Conservation (phyloP, 176 grass and related monocot genomes). For the Eleusine indica region DNA sequence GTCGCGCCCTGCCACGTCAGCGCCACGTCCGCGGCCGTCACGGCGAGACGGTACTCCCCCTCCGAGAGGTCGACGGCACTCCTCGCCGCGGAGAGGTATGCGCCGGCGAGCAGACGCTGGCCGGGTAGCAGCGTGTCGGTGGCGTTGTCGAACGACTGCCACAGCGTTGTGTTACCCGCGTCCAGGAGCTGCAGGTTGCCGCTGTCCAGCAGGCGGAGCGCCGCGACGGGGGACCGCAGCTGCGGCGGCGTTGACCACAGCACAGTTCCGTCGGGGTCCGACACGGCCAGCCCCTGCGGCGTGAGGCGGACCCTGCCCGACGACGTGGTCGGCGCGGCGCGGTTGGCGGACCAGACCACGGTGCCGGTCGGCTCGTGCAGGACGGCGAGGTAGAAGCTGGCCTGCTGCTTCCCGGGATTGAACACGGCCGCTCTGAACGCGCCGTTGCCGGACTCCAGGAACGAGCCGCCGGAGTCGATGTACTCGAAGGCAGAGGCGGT, state of each 20-base stretch:
- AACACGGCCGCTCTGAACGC: slow-evolving; percentile 52
- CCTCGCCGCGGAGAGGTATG: slow-evolving; percentile 45
- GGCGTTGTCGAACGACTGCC: slow-evolving; percentile 78
- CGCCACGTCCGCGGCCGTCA: slow-evolving; percentile 35
- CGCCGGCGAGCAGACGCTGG: slow-evolving; percentile 53
- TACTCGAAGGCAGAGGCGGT: slow-evolving; percentile 41
- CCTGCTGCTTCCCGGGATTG: slow-evolving; percentile 59
- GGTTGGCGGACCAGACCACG: slow-evolving; percentile 76
- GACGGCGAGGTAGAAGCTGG: slow-evolving; percentile 65
- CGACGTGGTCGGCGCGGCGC: slow-evolving; percentile 38
- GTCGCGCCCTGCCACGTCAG: slow-evolving; percentile 61
- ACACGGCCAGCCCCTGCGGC: slow-evolving; percentile 47
- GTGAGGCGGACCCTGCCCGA: slow-evolving; percentile 60
- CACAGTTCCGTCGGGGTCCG: slow-evolving; percentile 42
- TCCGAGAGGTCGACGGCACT: slow-evolving; percentile 27
- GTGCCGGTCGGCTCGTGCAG: slow-evolving; percentile 57
- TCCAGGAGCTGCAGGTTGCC: slow-evolving; percentile 80
- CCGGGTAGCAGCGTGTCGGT: slow-evolving; percentile 69
- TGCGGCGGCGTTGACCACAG: slow-evolving; percentile 64
- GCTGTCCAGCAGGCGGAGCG: slow-evolving; percentile 61
- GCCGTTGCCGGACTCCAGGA: slow-evolving; percentile 55
- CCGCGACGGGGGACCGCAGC: slow-evolving; percentile 34
- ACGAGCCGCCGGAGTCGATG: slow-evolving; percentile 58
- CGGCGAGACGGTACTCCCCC: slow-evolving; percentile 54
- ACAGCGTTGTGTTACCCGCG: slow-evolving; percentile 61